Evolutionary conservation across 345 rosid species (phyloP).

Genomic region (Salix koriyanagi): DNA sequence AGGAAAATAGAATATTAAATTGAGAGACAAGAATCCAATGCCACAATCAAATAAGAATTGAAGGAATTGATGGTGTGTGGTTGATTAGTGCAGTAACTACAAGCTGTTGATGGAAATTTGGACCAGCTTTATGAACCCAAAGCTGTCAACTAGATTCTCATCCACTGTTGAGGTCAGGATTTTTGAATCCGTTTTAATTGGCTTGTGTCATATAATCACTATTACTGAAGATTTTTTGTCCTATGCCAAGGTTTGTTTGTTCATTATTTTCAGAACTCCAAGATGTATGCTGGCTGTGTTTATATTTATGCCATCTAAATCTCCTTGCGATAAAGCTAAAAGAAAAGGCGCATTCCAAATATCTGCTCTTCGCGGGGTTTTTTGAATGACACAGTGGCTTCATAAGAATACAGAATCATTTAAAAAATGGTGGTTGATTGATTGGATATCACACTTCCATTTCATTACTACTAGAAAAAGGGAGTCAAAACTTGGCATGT

Average conservation of each 20-base stretch:
- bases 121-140: slow-evolving; percentile 62
- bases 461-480: background rate
- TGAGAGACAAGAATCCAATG: too few relatives aligned
- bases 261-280: background rate
- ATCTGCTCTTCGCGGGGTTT: background rate
- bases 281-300: background rate
- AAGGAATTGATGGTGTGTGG: too few relatives aligned
- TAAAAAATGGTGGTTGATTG: background rate
- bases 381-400: background rate
- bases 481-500: background rate
- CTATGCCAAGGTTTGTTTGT: background rate
- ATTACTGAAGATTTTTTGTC: background rate
- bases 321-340: background rate
- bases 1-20: too few relatives aligned
- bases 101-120: slow-evolving; percentile 69
- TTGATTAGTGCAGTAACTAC: too few relatives aligned
- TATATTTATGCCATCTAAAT: background rate
- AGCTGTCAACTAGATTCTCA: slow-evolving; percentile 63
- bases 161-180: slow-evolving; percentile 74
- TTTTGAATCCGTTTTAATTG: background rate
- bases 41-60: too few relatives aligned
- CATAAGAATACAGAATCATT: background rate
- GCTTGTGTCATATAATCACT: background rate
- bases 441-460: background rate
- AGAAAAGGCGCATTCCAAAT: background rate